Evolutionary conservation across 148 eudicot genomes (phyloP).

Genomic region (Spergularia marina): DNA sequence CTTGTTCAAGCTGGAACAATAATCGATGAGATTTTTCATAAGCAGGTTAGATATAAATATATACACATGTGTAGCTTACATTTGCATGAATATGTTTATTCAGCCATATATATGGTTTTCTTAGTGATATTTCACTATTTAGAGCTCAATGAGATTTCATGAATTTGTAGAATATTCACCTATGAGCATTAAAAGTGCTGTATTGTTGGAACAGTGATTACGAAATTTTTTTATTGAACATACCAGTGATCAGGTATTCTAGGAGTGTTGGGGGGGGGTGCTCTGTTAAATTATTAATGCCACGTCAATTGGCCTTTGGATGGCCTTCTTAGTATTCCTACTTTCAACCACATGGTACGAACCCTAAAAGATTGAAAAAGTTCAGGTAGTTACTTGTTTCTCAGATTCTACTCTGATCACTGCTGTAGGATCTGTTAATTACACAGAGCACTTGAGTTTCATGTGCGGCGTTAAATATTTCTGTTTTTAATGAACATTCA

Average conservation of each 20-base stretch:
- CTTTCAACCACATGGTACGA: neutral
- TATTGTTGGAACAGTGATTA: neutral
- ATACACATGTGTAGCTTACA: slow-evolving; percentile 7
- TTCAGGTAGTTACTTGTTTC: too few species aligned
- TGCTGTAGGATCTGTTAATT: too few species aligned
- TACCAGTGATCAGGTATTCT: neutral
- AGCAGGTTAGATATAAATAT: slow-evolving; percentile 54
- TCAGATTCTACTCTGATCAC: too few species aligned
- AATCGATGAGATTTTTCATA: slow-evolving; percentile 74
- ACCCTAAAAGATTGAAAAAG: neutral
- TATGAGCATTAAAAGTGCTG: neutral
- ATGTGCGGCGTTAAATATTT: too few species aligned
- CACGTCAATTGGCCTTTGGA: neutral
- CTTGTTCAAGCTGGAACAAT: slow-evolving; percentile 64
- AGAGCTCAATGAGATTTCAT: neutral
- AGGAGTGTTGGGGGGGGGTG: neutral
- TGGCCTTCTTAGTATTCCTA: neutral
- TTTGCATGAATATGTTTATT: slow-evolving; percentile 6
- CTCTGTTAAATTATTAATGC: neutral
- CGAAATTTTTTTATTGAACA: neutral
- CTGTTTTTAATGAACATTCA: too few species aligned
- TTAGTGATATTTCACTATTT: neutral
- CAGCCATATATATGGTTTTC: neutral
- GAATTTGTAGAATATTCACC: neutral
- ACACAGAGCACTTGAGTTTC: too few species aligned